These are phyloP conservation scores for Herpetomonas tarakana DNA, from an alignment of 208 protist genomes.

Conservation along the genomic window DNA sequence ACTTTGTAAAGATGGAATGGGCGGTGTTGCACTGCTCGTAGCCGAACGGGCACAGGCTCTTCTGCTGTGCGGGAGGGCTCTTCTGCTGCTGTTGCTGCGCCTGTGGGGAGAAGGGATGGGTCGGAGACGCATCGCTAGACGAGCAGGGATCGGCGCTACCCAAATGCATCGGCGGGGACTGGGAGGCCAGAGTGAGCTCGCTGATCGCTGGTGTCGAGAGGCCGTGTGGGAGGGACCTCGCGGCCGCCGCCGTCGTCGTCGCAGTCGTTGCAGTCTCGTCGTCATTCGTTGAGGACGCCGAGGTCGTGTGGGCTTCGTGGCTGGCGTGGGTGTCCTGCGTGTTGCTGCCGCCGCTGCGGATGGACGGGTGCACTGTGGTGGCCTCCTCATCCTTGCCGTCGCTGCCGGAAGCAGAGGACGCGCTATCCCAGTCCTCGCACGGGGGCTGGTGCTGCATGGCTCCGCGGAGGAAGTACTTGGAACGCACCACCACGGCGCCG, in stretches of 20 bases:
- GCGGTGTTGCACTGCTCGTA: conserved; percentile 50
- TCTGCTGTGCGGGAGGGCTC: background rate
- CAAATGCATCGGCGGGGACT: too few relatives aligned
- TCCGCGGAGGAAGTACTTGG: conserved; percentile 50
- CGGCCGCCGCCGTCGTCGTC: background rate
- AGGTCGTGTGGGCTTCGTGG: too few relatives aligned
- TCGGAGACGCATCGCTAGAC: background rate
- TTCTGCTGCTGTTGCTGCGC: background rate
- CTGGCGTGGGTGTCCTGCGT: too few relatives aligned
- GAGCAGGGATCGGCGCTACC: too few relatives aligned
- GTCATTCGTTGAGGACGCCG: background rate
- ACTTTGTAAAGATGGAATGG: conserved; percentile 67
- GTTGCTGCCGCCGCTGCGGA: background rate
- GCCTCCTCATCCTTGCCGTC: conserved; percentile 13
- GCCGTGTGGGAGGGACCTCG: too few relatives aligned
- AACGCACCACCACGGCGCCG: conserved; percentile 45
- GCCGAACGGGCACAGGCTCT: conserved; percentile 37
- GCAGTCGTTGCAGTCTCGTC: background rate
- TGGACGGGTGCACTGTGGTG: background rate
- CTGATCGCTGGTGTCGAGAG: too few relatives aligned
- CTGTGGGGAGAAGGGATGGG: too few relatives aligned
- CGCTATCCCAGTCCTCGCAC: conserved; percentile 23
- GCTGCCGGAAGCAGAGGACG: conserved; percentile 8
- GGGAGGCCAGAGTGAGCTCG: too few relatives aligned
- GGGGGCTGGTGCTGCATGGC: conserved; percentile 19